Percentiles rank a stretch among this genome's conserved stretches.
These are phyloP conservation scores for Fragaria vesca DNA, from an alignment of 306 rosid genomes.

Conservation along the genomic window DNA sequence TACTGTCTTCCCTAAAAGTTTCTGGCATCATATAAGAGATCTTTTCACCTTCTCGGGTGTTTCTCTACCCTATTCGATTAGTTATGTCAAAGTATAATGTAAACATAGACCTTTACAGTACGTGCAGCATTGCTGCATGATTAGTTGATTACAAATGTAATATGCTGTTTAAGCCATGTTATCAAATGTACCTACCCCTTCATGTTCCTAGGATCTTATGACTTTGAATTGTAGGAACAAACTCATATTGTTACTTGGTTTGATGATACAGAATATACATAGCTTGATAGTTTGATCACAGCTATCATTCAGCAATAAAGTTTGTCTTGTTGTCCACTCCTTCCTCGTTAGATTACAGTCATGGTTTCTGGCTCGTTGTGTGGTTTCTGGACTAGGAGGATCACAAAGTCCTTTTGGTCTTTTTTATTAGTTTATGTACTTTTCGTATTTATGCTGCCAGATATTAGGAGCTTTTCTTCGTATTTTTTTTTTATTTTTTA, in stretches of 20 bases:
- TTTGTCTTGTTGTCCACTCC: background rate
- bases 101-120: background rate
- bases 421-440: no score
- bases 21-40: conserved; percentile 57
- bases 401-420: no score
- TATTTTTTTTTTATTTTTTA: no score
- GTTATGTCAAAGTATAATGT: background rate
- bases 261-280: background rate
- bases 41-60: background rate
- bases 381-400: no score
- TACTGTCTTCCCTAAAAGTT: conserved; percentile 74
- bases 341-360: background rate
- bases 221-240: background rate
- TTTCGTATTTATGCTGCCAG: no score
- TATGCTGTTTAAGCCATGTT: background rate
- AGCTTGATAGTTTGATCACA: background rate
- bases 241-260: background rate
- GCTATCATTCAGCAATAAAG: background rate
- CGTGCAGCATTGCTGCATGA: background rate
- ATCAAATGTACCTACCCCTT: background rate
- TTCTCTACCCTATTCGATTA: background rate
- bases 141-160: background rate
- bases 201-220: background rate
- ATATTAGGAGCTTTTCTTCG: no score
- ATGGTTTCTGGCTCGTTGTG: no score